These are phyloP conservation scores for Phytophthora chlamydospora DNA, from an alignment of 352 stramenopile species.

Conservation along the genomic window DNA sequence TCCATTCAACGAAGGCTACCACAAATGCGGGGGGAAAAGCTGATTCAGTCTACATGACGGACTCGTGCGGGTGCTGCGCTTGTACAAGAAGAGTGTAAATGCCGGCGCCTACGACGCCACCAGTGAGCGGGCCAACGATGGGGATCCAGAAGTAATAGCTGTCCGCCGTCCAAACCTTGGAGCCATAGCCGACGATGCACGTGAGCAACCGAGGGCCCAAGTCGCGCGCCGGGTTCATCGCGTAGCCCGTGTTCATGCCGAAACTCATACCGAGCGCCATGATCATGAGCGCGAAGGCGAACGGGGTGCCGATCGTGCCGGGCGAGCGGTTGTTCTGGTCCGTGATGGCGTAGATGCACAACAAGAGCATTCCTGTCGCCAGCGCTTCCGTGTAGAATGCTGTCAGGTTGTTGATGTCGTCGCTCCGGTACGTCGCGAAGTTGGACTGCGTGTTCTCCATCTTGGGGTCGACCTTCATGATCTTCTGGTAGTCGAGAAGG, in stretches of 20 bases:
- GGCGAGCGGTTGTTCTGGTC: slow-evolving; percentile 25
- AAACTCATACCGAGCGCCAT: slow-evolving; percentile 28
- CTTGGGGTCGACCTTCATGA: slow-evolving; percentile 18
- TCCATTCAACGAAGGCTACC: no score
- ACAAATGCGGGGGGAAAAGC: no score
- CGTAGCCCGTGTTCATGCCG: slow-evolving; percentile 30
- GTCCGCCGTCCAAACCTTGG: slow-evolving; percentile 18
- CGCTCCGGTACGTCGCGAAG: slow-evolving; percentile 29
- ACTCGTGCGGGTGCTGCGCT: slow-evolving; percentile 18
- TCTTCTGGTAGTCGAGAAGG: slow-evolving; percentile 31
- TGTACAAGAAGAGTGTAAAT: slow-evolving; percentile 21
- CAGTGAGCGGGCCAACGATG: slow-evolving; percentile 10
- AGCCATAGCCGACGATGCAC: slow-evolving; percentile 19
- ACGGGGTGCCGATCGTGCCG: slow-evolving; percentile 17
- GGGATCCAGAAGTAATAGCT: slow-evolving; percentile 30
- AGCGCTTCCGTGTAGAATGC: slow-evolving; percentile 26
- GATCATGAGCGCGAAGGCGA: slow-evolving; percentile 25
- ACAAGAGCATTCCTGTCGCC: slow-evolving; percentile 19
- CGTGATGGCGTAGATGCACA: slow-evolving; percentile 30
- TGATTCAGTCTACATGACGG: no score
- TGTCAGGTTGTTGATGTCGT: slow-evolving; percentile 27
- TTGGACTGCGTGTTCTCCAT: slow-evolving; percentile 22
- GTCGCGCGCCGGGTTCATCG: slow-evolving; percentile 28
- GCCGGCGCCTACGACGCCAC: slow-evolving; percentile 16
- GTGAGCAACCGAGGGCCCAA: slow-evolving; percentile 23